Base-by-base conservation (phyloP, 176 grass and related monocot species). In the Aegilops longissima region DNA sequence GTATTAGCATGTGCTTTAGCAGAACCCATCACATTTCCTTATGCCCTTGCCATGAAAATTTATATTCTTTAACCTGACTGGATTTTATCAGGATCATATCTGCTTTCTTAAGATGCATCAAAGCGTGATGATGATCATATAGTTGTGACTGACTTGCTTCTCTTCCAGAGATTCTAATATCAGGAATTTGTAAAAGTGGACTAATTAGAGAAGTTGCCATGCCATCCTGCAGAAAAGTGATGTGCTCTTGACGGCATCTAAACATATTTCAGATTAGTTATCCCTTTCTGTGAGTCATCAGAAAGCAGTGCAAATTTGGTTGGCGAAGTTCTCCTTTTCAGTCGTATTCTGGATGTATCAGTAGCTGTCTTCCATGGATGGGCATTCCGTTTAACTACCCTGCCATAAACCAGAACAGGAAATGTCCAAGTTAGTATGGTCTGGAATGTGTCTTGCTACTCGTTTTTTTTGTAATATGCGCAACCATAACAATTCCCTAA, bases 401-500 rank as follows among this genome's bases (percentile, higher is more conserved):
- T 47, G 36, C 35, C 70, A 82, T 45, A 67, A 51, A 61, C 38
- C 45, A 25, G 61, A 63, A 67, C 25, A 30, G 52, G 25, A 83
- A 67, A 3, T 30, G 65, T 75, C 44, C 82, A 82, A 82, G 21
- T 66, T 33, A 66, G 78, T 73, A 73, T 20, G 59, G 74, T 89
- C 61, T 1, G 18, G 63, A 72, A 9, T 88, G 80, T 70, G 77
- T 82, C 82, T 68, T 63, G 27, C 62, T 75, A 35, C 36, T 80
- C 30, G 38, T 83, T 80, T 63, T 76, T 86, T 89, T 56, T 80
- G 61, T 51, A 24, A 74, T 66, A 86, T 84, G 39, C 18, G 84
- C 51, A 83, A 80, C 47, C 25, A 78, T 71, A 78, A 16, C 63
- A 61, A 69, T 76, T 31, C 21, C 20, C 12, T 61, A 58, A 86